phyloP scores from a whole-genome alignment of 371 early-diverging fungal genomes.

The Mortierella sp. region DNA sequence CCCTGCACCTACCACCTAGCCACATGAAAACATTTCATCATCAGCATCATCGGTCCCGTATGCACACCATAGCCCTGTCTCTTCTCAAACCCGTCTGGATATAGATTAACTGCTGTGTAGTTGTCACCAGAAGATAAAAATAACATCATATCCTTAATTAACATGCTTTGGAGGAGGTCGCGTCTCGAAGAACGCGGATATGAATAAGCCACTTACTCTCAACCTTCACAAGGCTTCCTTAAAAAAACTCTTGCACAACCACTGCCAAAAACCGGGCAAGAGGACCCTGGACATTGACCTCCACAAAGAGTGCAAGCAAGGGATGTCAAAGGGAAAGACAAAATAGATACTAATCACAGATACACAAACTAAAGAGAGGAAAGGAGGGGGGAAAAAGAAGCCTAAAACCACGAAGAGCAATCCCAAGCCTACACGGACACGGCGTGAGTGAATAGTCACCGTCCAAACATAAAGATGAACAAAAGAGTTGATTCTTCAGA shows the following conservation, averaged over 20 bases:
- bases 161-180: neutral
- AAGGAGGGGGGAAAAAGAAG: neutral
- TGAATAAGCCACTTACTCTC: too few relatives aligned
- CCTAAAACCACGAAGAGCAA: neutral
- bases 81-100: neutral
- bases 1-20: neutral
- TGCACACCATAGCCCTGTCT: neutral
- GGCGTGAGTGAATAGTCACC: neutral
- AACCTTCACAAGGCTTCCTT: too few relatives aligned
- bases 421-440: neutral
- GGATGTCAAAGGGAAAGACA: neutral
- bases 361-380: neutral
- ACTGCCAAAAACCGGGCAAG: too few relatives aligned
- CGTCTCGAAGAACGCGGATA: neutral
- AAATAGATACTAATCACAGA: constrained; percentile 7
- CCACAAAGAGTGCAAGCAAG: too few relatives aligned
- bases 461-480: neutral
- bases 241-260: too few relatives aligned
- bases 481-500: neutral
- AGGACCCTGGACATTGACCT: too few relatives aligned
- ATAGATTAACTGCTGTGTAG: neutral
- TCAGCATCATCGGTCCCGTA: neutral
- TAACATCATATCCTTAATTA: neutral
- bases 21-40: neutral
- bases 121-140: neutral